A percentile compares a stretch with the other conserved stretches of the same genome.
Conservation (phyloP, 1,284 basidiomycete genomes). For the Trichosporon coremiiforme region DNA sequence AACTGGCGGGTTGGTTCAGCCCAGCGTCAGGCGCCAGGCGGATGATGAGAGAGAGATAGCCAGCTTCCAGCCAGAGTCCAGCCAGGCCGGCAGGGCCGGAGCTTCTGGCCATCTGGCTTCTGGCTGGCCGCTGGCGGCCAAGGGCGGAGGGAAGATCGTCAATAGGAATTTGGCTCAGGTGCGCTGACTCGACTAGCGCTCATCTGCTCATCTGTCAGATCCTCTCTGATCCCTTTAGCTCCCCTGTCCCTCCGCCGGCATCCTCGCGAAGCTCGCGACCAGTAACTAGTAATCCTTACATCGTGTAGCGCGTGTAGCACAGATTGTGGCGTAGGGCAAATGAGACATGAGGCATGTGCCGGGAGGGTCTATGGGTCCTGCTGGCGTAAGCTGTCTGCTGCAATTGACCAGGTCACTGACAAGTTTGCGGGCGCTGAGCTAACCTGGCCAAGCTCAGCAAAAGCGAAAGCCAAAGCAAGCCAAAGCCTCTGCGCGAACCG, state of each 20-base stretch:
- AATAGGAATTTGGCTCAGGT: conserved; percentile 18
- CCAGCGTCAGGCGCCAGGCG: background rate
- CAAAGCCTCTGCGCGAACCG: background rate
- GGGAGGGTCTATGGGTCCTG: background rate
- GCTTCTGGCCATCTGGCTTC: background rate
- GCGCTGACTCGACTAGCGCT: conserved; percentile 12
- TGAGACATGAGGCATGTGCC: background rate
- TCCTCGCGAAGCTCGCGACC: background rate
- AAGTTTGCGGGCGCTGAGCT: background rate
- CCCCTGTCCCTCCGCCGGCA: conserved; percentile 10
- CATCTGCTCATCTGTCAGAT: background rate
- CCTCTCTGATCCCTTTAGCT: background rate
- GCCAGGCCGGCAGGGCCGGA: background rate
- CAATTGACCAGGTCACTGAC: background rate
- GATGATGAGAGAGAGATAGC: conserved; percentile 11
- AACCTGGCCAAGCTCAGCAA: background rate
- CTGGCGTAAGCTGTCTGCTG: background rate
- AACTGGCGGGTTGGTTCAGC: conserved; percentile 6
- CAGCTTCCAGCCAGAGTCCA: conserved; percentile 10
- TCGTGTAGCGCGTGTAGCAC: background rate
- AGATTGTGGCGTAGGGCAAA: background rate
- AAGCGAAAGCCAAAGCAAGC: conserved; percentile 2
- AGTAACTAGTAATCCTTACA: background rate
- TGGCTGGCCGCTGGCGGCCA: background rate
- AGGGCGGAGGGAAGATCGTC: conserved; percentile 8